Base-by-base conservation (phyloP, 768 basidiomycete genomes). In the Suillus variegatus region DNA sequence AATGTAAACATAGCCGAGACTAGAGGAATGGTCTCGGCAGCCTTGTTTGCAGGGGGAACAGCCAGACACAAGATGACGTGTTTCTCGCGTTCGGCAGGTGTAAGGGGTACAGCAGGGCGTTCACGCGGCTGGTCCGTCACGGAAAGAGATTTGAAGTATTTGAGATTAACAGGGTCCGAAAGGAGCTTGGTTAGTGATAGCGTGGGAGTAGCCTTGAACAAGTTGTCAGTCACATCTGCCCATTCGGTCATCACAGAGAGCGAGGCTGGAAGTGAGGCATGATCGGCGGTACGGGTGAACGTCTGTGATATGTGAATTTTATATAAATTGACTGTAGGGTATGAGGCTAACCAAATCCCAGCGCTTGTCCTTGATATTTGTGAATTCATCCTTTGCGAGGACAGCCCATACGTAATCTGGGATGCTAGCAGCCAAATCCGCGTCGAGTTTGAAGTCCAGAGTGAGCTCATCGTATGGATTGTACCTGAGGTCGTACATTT, bases 181-280 rank as follows among this genome's bases (percentile, higher is more conserved):
- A 97, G 80, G n/a, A 84, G 76, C 35, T 84, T 78, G 61, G 83
- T 68, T 36, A 97, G 77, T 67, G 80, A 84, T 41, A 80, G 79
- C 74, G 78, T 78, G 64, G 82, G 70, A 16, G 78, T 78, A 38
- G 67, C 62, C 71, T 93, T 95, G 73, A 94, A 80, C 61, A 97
- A 71, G 70, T 82, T 84, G 25, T 96, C 93, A 2, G 93, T 92
- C 63, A 94, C 82, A 69, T 97, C 95, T 12, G 92, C 92, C 69
- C 87, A 93, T 79, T 97, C 95, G 65, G 93, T 89, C 90, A 95
- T 93, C 70, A 94, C 84, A 14, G 88, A 86, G 54, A 90, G 80
- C 22, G 82, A 79, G 0, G 84, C 69, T 4, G 92, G 90, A 32
- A 97, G 79, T 18, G 80, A 75, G 2, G 84, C 58, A 68, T 85